Evolutionary conservation across 176 grass and related monocot genomes (phyloP).

Genomic region (Guadua angustifolia): DNA sequence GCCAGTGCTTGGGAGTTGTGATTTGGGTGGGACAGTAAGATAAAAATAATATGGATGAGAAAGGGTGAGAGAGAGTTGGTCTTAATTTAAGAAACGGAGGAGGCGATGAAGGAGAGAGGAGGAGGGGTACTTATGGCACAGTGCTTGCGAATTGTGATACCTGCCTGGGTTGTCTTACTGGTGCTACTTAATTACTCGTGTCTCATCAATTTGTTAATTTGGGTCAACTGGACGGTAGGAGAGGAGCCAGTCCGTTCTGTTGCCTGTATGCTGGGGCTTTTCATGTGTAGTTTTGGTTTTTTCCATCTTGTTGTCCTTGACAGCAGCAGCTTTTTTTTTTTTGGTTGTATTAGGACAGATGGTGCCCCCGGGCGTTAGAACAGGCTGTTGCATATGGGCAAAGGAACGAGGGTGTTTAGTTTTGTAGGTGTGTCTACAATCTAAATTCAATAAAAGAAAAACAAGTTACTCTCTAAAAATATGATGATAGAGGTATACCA

Average conservation of each 20-base stretch:
- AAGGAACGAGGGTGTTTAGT: neutral
- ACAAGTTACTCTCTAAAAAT: neutral
- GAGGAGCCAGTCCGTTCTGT: neutral
- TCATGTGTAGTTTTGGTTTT: neutral
- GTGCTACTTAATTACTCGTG: neutral
- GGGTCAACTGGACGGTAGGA: conserved; percentile 33
- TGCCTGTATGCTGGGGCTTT: conserved; percentile 21
- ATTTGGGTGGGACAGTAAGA: neutral
- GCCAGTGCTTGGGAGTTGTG: no score
- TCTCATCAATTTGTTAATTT: conserved; percentile 28
- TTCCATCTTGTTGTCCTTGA: conserved; percentile 27
- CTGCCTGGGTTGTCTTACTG: neutral
- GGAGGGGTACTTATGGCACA: conserved; percentile 51
- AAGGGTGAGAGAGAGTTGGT: no score
- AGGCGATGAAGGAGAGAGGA: conserved; percentile 9
- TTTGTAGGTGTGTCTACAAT: neutral
- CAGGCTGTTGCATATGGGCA: conserved; percentile 8
- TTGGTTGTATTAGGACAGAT: neutral
- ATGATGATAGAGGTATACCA: rapidly evolving
- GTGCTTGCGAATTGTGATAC: conserved; percentile 19
- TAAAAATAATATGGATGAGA: no score
- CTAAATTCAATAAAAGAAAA: neutral
- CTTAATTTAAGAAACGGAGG: conserved; percentile 29
- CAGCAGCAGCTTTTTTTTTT: conserved; percentile 2
- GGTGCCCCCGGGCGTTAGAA: no score